These are phyloP conservation scores for Cordyceps cicadae DNA, from an alignment of 2,329 filamentous ascomycete genomes.

Conservation along the genomic window DNA sequence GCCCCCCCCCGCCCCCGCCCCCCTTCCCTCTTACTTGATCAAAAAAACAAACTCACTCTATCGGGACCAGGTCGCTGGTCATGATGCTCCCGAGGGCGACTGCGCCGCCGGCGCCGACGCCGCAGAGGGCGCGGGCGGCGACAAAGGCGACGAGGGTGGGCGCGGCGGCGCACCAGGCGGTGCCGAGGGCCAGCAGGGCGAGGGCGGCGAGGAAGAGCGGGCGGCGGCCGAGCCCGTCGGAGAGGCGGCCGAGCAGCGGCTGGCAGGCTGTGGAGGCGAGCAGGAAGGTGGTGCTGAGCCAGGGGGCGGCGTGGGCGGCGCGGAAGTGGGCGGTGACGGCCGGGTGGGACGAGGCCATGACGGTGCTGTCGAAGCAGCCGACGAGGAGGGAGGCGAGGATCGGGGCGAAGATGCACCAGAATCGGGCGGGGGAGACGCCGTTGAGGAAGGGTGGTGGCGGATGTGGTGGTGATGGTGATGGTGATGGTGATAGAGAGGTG, in stretches of 20 bases:
- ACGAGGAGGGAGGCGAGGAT: slow-evolving; percentile 52
- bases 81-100: slow-evolving; percentile 63
- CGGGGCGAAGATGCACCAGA: slow-evolving; percentile 55
- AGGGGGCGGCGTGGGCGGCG: slow-evolving; percentile 70
- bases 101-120: slow-evolving; percentile 62
- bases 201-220: slow-evolving; percentile 56
- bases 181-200: slow-evolving; percentile 55
- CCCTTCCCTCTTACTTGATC: too few species aligned
- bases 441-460: slow-evolving; percentile 32
- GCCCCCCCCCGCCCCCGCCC: too few species aligned
- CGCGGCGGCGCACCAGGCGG: slow-evolving; percentile 61
- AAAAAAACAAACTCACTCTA: too few species aligned
- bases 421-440: slow-evolving; percentile 39
- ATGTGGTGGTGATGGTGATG: not conserved
- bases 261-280: slow-evolving; percentile 70
- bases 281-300: slow-evolving; percentile 72
- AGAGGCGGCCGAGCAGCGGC: slow-evolving; percentile 64
- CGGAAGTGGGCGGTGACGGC: slow-evolving; percentile 75
- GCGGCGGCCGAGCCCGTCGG: slow-evolving; percentile 64
- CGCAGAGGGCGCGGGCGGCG: slow-evolving; percentile 39
- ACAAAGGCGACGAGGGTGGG: slow-evolving; percentile 54
- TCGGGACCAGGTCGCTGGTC: slow-evolving; percentile 64
- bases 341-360: slow-evolving; percentile 75
- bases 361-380: slow-evolving; percentile 63
- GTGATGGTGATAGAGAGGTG: too few species aligned